Base-by-base conservation (phyloP, 1,139 yeast genomes). In the Ogataea hybrid region DNA sequence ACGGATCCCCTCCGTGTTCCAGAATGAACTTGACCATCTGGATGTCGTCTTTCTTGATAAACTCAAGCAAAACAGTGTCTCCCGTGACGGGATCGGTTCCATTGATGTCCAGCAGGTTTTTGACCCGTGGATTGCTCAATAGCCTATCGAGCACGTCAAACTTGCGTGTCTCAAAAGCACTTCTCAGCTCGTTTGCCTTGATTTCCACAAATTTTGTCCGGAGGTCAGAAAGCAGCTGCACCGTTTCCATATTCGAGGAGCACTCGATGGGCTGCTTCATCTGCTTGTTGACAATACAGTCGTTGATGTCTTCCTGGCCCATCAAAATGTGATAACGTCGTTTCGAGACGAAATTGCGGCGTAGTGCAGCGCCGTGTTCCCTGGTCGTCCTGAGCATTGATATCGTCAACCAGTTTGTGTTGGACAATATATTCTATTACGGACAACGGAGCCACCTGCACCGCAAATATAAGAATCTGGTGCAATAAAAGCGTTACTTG, bases 61-160 rank as follows among this genome's bases (percentile, higher is more conserved):
- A 90, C 56, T 89, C 97, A 56, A 90, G 96, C 41, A 94, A 69
- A 1, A 92, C 96, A 0, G 97, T 89, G 55, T 87, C 86, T 1
- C 97, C 97, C 1, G 96, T 83, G 42, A 86, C 83, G 0, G 97
- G 97, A 58, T 92, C 97, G 34, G 87, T 81, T 8, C 97, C 97
- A 61, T 94, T 92, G 52, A 92, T 85, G 63, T 92, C 97, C 47
- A 92, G 69, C 33, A 89, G 68, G 51, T 89, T 92, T 14, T 79
- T 70, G 12, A 94, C 94, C 49, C 98, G 72, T 5, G 94, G 88
- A 49, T 76, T 77, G 3, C 81, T 71, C 48, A 90, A 68, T 23
- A 92, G 68, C 16, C 69, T 65, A 51, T 87, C 95, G 53, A 92
- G 71, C 25, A 71, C 73, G 3, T 71, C 71, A 51, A 82, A 82